These are phyloP conservation scores for Oropetium thomaeum DNA, from an alignment of 176 grass and related monocot species.

Conservation along the genomic window DNA sequence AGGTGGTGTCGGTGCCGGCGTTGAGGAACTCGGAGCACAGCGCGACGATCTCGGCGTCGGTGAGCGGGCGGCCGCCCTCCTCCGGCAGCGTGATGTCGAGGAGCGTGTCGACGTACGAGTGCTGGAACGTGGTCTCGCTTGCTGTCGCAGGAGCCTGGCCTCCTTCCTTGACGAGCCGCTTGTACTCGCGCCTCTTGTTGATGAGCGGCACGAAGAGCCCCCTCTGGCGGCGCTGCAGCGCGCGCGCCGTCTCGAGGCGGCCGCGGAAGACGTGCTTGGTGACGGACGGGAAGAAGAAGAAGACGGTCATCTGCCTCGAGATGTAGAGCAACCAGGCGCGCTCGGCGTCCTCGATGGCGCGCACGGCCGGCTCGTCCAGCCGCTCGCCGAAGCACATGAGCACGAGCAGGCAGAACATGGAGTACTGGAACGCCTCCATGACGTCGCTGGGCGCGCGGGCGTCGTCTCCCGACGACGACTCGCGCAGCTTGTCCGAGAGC, in stretches of 20 bases:
- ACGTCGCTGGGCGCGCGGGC: background rate
- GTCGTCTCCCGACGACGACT: background rate
- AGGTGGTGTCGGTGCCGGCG: conserved; percentile 63
- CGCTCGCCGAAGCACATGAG: conserved; percentile 74
- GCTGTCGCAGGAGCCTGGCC: background rate
- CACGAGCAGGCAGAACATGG: conserved; percentile 64
- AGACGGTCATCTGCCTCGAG: conserved; percentile 23
- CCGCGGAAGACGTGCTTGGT: conserved; percentile 38
- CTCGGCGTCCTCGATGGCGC: conserved; percentile 36
- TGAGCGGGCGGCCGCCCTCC: conserved; percentile 33
- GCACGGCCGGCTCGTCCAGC: conserved; percentile 44
- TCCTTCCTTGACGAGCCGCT: background rate
- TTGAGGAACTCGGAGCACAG: conserved; percentile 73
- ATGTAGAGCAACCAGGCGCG: conserved; percentile 27
- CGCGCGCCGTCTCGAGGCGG: background rate
- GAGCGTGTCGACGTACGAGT: conserved; percentile 65
- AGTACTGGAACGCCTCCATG: conserved; percentile 44
- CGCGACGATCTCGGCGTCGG: conserved; percentile 49
- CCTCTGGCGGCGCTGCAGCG: conserved; percentile 1
- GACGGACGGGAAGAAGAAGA: conserved; percentile 35
- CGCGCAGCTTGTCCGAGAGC: conserved; percentile 26
- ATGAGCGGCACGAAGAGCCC: conserved; percentile 44
- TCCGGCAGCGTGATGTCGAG: conserved; percentile 48
- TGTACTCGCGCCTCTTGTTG: conserved; percentile 13
- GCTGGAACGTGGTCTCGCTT: conserved; percentile 21